Conservation (phyloP, 1,139 yeast genomes). For the Kodamaea anthophila region DNA sequence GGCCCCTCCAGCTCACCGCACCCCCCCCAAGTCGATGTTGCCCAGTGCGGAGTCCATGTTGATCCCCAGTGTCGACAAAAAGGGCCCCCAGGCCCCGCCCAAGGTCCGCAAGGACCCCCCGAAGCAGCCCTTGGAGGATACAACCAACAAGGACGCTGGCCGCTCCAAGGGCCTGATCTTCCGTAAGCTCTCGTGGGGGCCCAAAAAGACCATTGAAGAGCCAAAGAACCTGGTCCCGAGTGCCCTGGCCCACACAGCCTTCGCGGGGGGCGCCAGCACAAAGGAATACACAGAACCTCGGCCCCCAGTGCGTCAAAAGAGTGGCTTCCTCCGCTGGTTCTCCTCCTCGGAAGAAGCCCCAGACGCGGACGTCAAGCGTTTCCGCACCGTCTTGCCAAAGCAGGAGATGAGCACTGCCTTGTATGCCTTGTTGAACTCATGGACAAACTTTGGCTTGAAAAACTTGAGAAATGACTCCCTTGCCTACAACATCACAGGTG, state of each 20-base stretch:
- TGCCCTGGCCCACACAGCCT: constrained; percentile 1
- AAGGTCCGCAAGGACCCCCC: constrained; percentile 19
- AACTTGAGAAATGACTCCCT: constrained; percentile 44
- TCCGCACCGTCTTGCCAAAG: constrained; percentile 41
- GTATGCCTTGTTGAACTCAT: constrained; percentile 54
- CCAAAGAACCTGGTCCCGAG: constrained; percentile 4
- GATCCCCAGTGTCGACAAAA: constrained; percentile 11
- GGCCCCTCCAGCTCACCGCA: constrained; percentile 6
- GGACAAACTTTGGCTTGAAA: constrained; percentile 68
- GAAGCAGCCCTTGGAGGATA: constrained; percentile 18
- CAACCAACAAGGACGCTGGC: constrained; percentile 25
- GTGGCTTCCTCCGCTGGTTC: constrained; percentile 40
- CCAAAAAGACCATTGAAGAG: constrained; percentile 29
- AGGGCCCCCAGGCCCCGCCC: constrained; percentile 18
- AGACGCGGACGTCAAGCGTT: constrained; percentile 28
- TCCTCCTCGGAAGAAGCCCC: constrained; percentile 17
- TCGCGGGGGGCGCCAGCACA: constrained; percentile 1
- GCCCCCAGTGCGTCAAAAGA: constrained; percentile 19
- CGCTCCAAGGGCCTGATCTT: constrained; percentile 48
- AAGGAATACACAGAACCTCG: background rate
- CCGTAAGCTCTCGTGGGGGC: constrained; percentile 58
- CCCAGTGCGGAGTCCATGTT: constrained; percentile 36
- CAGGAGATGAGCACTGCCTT: constrained; percentile 62
- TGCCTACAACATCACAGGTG: constrained; percentile 47
- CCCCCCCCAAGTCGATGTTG: constrained; percentile 18